phyloP scores from a whole-genome alignment of 371 early-diverging fungal genomes.

The Sanchytrium tribonematis region DNA sequence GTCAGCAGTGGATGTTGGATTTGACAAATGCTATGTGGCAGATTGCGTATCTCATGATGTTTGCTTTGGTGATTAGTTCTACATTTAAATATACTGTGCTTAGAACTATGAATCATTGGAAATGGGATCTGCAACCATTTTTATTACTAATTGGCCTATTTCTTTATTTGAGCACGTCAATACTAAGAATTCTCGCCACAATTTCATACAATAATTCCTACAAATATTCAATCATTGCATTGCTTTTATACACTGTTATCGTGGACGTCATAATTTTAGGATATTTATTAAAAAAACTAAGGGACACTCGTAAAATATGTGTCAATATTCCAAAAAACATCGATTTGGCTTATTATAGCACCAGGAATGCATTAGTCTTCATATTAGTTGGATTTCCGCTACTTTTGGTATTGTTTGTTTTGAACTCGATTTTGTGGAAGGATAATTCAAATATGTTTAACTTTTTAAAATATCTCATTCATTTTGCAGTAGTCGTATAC shows the following conservation, averaged over 20 bases:
- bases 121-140: neutral
- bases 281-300: neutral
- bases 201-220: neutral
- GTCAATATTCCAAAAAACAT: neutral
- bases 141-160: neutral
- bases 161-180: neutral
- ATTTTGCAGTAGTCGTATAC: neutral
- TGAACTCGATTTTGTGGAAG: neutral
- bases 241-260: neutral
- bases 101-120: neutral
- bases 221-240: neutral
- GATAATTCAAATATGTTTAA: neutral
- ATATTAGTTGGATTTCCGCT: neutral
- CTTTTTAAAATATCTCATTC: neutral
- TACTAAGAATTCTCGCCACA: neutral
- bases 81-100: neutral
- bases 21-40: neutral
- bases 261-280: neutral
- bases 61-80: neutral
- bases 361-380: neutral
- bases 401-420: neutral
- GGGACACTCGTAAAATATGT: neutral
- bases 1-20: neutral
- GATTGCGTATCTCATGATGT: neutral
- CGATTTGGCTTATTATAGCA: neutral